Percentiles rank a stretch among this genome's conserved stretches.
Evolutionary conservation across 2,329 filamentous ascomycete genomes (phyloP).

Genomic region (Fusarium domesticum): DNA sequence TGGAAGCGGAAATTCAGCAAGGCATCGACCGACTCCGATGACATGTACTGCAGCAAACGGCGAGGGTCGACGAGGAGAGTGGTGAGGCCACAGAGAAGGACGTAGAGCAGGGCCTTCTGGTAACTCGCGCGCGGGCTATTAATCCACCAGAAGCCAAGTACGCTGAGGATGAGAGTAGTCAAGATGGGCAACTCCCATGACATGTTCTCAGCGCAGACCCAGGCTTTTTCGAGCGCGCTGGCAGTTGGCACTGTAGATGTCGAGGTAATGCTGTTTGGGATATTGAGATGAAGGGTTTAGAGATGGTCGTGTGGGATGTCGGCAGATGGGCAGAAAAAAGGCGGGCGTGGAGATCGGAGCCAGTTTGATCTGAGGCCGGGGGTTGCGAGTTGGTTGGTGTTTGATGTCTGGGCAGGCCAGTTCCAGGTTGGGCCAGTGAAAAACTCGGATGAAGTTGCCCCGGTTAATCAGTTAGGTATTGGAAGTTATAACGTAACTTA

Average conservation of each 20-base stretch:
- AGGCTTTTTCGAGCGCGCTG: constrained; percentile 17
- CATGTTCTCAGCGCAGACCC: constrained; percentile 40
- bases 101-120: constrained; percentile 33
- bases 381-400: constrained; percentile 1
- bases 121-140: constrained; percentile 33
- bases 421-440: constrained; percentile 1
- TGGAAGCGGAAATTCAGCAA: constrained; percentile 45
- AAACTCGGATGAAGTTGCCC: not conserved
- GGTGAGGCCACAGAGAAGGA: constrained; percentile 32
- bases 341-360: constrained; percentile 21
- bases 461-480: not conserved
- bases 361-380: constrained; percentile 9
- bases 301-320: constrained; percentile 27
- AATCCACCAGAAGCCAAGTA: constrained; percentile 39
- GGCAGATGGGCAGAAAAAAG: constrained; percentile 30
- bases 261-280: constrained; percentile 16
- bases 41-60: constrained; percentile 30
- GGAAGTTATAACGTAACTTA: too few species aligned
- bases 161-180: constrained; percentile 40
- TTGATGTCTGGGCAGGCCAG: constrained; percentile 8
- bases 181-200: constrained; percentile 43
- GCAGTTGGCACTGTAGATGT: not conserved
- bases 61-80: constrained; percentile 35
- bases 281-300: constrained; percentile 22
- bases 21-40: constrained; percentile 29